Evolutionary conservation across 805 yeast genomes (phyloP), one percentile per base, ranked within the genome.

Genomic region (Yamadazyma nakazawae): DNA sequence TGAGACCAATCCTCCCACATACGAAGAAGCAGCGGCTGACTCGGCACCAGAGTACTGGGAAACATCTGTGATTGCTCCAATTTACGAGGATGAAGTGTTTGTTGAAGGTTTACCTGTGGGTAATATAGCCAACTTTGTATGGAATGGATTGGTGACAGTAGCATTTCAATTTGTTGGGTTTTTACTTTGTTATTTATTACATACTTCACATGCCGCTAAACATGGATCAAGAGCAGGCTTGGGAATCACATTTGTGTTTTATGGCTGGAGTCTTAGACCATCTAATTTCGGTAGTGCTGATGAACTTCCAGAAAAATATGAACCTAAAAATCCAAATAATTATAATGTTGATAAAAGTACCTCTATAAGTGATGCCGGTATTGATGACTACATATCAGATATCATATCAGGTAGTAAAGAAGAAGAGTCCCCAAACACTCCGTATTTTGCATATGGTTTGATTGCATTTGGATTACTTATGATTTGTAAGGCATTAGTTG

Each of bases 11-110:
- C 78, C 81, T 17, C 98, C 98, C 2, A 75, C 96, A 0, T 94
- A 94, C 66, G 97, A 88, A 47, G 98, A 91, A 61, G 98, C 96
- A 0, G 88, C 96, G 0, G 85, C 89, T 2, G 99, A 94, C 62
- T 80, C 94, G 13, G 82, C 95, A 0, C 99, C 99, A 0, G 96
- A 96, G 34, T 94, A 94, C 66, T 94, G 97, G 96, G 99, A 94
- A 64, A 81, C 91, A 7, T 80, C 94, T 0, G 81, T 88, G 36
- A 76, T 90, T 60, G 79, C 88, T 5, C 87, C 96, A 5, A 89
- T 64, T 75, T 84, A 80, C 56, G 83, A 80, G 46, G 97, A 94
- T 60, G 98, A 92, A 63, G 84, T 94, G 16, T 88, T 88, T 65
- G 89, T 94, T 28, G 96, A 92, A 55, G 98, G 97, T 0, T 72